A percentile compares a stretch with the other conserved stretches of the same genome.
phyloP scores from a whole-genome alignment of 176 grass and related monocot species.

The Eremochloa ophiuroides region DNA sequence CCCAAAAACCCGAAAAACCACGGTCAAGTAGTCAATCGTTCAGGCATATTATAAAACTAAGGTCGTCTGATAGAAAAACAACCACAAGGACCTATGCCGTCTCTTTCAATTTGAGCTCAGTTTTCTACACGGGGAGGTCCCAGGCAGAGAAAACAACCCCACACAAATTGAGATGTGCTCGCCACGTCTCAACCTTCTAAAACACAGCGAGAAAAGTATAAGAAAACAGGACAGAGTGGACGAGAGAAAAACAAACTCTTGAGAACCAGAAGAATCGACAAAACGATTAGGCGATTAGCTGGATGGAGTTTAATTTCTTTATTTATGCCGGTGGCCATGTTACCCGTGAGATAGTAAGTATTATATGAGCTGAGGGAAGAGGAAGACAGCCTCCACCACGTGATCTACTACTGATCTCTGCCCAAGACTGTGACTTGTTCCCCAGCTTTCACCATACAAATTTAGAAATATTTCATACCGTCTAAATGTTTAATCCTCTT shows the following conservation, averaged over 20 bases:
- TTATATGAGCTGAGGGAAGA: not conserved
- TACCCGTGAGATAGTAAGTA: slow-evolving; percentile 13
- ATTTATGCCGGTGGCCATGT: slow-evolving; percentile 23
- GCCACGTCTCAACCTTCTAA: slow-evolving; percentile 6
- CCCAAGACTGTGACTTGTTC: not conserved
- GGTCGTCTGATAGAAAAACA: not conserved
- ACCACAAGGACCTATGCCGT: not conserved
- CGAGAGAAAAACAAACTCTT: not conserved
- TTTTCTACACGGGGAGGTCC: slow-evolving; percentile 17
- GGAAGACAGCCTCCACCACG: slow-evolving; percentile 12
- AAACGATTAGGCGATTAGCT: slow-evolving; percentile 9
- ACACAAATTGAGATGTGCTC: not conserved
- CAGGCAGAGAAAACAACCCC: not conserved
- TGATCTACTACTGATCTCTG: not conserved
- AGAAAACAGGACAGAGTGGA: not conserved
- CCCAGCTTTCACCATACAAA: not conserved
- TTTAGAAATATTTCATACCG: not conserved
- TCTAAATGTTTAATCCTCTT: not conserved
- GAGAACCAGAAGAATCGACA: not conserved
- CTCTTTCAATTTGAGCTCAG: slow-evolving; percentile 10
- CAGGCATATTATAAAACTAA: not conserved
- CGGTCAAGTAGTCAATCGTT: slow-evolving; percentile 7
- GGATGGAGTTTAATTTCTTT: slow-evolving; percentile 8
- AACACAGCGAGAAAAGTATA: not conserved
- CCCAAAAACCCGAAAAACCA: no score